A percentile compares a stretch with the other conserved stretches of the same genome.
phyloP scores from a whole-genome alignment of 2,329 filamentous ascomycete genomes.

The Macrophomina phaseolina region DNA sequence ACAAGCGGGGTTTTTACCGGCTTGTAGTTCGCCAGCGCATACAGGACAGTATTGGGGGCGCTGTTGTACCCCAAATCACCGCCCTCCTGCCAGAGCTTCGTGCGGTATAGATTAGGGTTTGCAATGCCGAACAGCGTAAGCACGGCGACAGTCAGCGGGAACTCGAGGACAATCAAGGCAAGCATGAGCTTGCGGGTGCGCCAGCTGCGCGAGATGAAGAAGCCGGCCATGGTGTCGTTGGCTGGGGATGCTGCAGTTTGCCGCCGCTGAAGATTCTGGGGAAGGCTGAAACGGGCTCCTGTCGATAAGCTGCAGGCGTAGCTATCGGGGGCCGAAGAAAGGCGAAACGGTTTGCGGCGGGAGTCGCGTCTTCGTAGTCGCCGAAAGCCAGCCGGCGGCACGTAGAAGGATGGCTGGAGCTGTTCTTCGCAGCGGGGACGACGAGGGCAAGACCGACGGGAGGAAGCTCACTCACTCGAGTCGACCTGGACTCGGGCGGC shows the following conservation, averaged over 20 bases:
- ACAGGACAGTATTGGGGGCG: constrained; percentile 70
- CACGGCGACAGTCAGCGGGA: constrained; percentile 67
- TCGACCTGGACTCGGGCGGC: constrained; percentile 4
- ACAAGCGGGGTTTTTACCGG: constrained; percentile 68
- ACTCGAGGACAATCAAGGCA: constrained; percentile 68
- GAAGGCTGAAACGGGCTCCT: constrained; percentile 18
- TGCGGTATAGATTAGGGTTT: constrained; percentile 74
- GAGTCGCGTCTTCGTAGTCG: neutral
- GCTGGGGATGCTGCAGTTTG: constrained; percentile 18
- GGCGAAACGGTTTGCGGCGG: neutral
- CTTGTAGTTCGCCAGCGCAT: constrained; percentile 74
- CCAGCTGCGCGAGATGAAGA: constrained; percentile 64
- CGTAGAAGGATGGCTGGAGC: constrained; percentile 4
- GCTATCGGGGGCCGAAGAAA: constrained; percentile 10
- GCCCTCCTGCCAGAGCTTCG: constrained; percentile 75
- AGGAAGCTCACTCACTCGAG: neutral
- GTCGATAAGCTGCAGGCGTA: constrained; percentile 10
- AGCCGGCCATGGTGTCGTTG: constrained; percentile 28
- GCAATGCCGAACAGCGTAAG: constrained; percentile 76
- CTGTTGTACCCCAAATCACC: constrained; percentile 75
- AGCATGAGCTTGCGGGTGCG: constrained; percentile 58
- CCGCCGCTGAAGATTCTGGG: constrained; percentile 1
- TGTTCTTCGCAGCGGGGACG: neutral
- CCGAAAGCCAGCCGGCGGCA: constrained; percentile 9
- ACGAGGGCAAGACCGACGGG: neutral